A percentile compares a stretch with the other conserved stretches of the same genome.
These are phyloP conservation scores for Kwoniella bestiolae DNA, from an alignment of 768 basidiomycete species.

Conservation along the genomic window DNA sequence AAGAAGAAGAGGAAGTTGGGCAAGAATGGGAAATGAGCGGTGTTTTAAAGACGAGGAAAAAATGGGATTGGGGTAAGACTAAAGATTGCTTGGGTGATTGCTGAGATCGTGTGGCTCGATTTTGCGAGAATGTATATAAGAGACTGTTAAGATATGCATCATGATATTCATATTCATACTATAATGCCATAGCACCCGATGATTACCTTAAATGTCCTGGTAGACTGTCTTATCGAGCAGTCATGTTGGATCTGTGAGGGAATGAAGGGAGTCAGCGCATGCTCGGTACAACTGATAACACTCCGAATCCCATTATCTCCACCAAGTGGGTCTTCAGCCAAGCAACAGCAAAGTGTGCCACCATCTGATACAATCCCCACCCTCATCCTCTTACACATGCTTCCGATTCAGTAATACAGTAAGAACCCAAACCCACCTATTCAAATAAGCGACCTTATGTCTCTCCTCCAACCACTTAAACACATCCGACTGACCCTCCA, in stretches of 20 bases:
- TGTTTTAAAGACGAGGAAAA: no score
- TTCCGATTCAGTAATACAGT: background rate
- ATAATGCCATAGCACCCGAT: no score
- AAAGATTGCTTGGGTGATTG: no score
- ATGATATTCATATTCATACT: background rate
- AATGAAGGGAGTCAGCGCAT: background rate
- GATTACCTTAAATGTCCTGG: background rate
- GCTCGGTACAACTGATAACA: no score
- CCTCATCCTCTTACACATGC: no score
- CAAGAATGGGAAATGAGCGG: constrained; percentile 6
- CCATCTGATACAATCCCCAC: no score
- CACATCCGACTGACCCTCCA: constrained; percentile 66
- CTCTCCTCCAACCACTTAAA: constrained; percentile 67
- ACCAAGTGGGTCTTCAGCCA: no score
- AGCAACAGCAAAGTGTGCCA: no score
- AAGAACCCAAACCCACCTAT: constrained; percentile 56
- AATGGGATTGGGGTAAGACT: no score
- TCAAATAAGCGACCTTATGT: constrained; percentile 74
- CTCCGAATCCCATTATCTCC: no score
- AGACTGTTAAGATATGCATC: background rate
- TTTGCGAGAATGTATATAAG: background rate
- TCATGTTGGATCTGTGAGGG: constrained; percentile 26
- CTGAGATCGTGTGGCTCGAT: no score
- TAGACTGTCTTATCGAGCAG: constrained; percentile 15
- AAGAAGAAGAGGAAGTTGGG: constrained; percentile 46